Base-by-base conservation (phyloP, 2,329 filamentous ascomycete species). In the Rhinocladiella similis region DNA sequence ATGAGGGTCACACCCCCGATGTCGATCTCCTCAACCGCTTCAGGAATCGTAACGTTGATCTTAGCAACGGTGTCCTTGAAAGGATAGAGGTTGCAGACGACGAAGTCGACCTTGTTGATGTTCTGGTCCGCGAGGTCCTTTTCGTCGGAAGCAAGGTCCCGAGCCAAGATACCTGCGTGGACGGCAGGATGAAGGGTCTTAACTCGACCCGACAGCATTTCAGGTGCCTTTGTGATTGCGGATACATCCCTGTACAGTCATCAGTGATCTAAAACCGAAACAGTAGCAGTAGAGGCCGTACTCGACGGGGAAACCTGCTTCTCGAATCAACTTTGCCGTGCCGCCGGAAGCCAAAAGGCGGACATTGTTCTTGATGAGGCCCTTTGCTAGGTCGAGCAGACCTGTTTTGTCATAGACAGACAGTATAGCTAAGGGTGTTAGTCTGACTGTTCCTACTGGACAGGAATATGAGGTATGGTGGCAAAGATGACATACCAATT, bases 351-450 rank as follows among this genome's bases (percentile, higher is more conserved):
- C 94, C 56, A 99, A 83, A 64, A 99, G 87, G 66, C 91, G 89
- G 66, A 96, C 89, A 85, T 94, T 88, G 71, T 95, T 85, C 80
- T 93, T 84, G 70, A 89, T 83, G 49, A 97, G 84, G 67, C 91
- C 91, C 77, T 96, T 96, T 68, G 91, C 91, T 67, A 97, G 82
- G 76, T 97, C 92, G 65, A 97, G 79, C 65, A 96, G 84, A 59
- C 92, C 94, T 54, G 93, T 97, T 86, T 99, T 99, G 83, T 99
- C 91, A 73, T 94, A 97, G 80, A 97, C 94, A 65, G 93, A 97
- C 73, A 99, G 83, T 71, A 99, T 97, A 65, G 94, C 94, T 81
- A 46, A 42, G 13, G 9, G 13, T 12, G 53, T 61, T 16, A 61
- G 59, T 42, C 16, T 16, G 12, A 19, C 18, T 39, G 22, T 49